These are phyloP conservation scores for Magnusiomyces ingens DNA, from an alignment of 1,139 yeast species.

Conservation along the genomic window DNA sequence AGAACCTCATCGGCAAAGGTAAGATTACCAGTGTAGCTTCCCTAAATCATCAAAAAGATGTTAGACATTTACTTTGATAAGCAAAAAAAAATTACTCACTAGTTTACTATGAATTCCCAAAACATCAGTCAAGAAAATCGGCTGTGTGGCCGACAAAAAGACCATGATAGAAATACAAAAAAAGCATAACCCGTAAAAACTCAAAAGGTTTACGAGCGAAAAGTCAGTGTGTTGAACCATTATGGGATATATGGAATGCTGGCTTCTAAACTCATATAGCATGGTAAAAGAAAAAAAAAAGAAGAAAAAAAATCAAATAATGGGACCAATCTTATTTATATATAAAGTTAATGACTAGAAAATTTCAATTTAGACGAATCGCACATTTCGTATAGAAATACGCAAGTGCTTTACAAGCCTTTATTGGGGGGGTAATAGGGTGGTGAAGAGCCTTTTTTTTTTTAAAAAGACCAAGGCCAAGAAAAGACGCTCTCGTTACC, in stretches of 20 bases:
- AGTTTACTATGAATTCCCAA: constrained; percentile 42
- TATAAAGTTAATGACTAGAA: too few species aligned
- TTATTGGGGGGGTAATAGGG: too few species aligned
- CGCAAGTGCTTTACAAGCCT: too few species aligned
- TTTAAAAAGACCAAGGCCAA: too few species aligned
- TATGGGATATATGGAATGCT: background rate
- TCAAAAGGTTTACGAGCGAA: constrained; percentile 19
- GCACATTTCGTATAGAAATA: too few species aligned
- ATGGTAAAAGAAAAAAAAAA: background rate
- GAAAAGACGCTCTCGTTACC: too few species aligned
- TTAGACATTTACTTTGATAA: background rate
- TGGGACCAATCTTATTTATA: constrained; percentile 1
- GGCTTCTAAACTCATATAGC: background rate
- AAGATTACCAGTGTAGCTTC: constrained; percentile 51
- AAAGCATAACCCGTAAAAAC: constrained; percentile 37
- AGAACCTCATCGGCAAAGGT: constrained; percentile 60
- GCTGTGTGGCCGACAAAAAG: constrained; percentile 61
- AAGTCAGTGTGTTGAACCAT: constrained; percentile 9
- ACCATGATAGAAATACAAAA: constrained; percentile 55
- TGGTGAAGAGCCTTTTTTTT: too few species aligned
- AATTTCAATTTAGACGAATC: too few species aligned
- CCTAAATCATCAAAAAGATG: constrained; percentile 26
- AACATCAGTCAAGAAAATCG: constrained; percentile 55
- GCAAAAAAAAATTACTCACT: constrained; percentile 16
- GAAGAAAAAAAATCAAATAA: background rate